These are phyloP conservation scores for Rhizoclosmatium globosum DNA, from an alignment of 192 early-diverging fungal species.

Conservation along the genomic window DNA sequence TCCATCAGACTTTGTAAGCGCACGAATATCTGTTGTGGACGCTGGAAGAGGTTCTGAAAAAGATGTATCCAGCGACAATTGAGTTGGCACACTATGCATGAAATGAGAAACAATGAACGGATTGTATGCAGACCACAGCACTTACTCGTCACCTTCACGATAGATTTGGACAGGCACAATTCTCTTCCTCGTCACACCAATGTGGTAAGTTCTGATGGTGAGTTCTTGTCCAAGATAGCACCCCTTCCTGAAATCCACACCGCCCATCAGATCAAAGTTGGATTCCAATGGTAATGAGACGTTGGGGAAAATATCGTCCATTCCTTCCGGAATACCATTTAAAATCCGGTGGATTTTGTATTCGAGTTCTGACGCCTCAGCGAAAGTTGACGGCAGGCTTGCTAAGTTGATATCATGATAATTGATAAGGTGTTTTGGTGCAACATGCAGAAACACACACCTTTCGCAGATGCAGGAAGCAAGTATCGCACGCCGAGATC, in stretches of 20 bases:
- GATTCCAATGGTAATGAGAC: slow-evolving; percentile 85
- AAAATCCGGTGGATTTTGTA: slow-evolving; percentile 83
- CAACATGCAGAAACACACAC: slow-evolving; percentile 43
- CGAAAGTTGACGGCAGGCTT: slow-evolving; percentile 60
- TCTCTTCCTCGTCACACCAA: slow-evolving; percentile 91
- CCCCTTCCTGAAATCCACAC: slow-evolving; percentile 97
- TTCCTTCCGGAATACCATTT: slow-evolving; percentile 91
- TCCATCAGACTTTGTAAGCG: not conserved
- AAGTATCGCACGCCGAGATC: slow-evolving; percentile 70
- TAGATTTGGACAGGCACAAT: slow-evolving; percentile 83
- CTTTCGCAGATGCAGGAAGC: slow-evolving; percentile 6
- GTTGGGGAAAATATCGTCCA: slow-evolving; percentile 76
- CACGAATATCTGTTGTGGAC: slow-evolving; percentile 42
- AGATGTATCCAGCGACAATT: slow-evolving; percentile 44
- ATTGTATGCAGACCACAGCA: slow-evolving; percentile 25
- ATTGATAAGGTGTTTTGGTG: not conserved
- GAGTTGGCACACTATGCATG: slow-evolving; percentile 46
- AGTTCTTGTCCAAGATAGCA: slow-evolving; percentile 99
- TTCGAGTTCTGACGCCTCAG: slow-evolving; percentile 4
- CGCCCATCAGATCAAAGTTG: slow-evolving; percentile 91
- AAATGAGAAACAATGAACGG: slow-evolving; percentile 2
- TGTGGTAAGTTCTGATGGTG: slow-evolving; percentile 96
- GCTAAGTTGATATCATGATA: not conserved
- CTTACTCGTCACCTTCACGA: slow-evolving; percentile 45
- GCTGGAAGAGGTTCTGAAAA: slow-evolving; percentile 34